Percentiles rank a stretch among this genome's conserved stretches.
Evolutionary conservation across 2,329 filamentous ascomycete genomes (phyloP).

Genomic region (Chalara sp.): DNA sequence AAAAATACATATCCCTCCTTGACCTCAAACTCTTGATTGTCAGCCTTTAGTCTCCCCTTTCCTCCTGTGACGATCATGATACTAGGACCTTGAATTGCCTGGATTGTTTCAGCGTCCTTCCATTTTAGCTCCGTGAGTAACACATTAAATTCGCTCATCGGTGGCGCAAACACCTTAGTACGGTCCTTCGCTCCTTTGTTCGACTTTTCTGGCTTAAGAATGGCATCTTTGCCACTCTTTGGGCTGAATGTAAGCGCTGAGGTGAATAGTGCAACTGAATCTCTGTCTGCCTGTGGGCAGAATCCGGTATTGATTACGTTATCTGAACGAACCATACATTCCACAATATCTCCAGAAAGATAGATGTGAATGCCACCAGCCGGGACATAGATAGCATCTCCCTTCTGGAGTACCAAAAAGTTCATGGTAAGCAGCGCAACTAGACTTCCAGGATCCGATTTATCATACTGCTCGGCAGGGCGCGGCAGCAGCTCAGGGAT

Average conservation of each 20-base stretch:
- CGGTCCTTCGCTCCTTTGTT: conserved; percentile 49
- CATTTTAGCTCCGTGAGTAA: conserved; percentile 48
- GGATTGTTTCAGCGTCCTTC: conserved; percentile 52
- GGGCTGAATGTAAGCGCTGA: conserved; percentile 57
- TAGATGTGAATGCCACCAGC: conserved; percentile 97
- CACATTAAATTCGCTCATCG: conserved; percentile 67
- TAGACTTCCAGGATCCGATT: conserved; percentile 57
- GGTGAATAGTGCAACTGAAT: conserved; percentile 58
- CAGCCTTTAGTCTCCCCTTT: conserved; percentile 46
- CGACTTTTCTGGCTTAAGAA: conserved; percentile 43
- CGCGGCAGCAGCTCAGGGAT: conserved; percentile 59
- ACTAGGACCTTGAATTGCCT: conserved; percentile 50
- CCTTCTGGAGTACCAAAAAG: conserved; percentile 57
- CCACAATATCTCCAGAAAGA: conserved; percentile 84
- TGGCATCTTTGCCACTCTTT: conserved; percentile 49
- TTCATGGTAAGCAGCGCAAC: conserved; percentile 72
- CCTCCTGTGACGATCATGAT: conserved; percentile 58
- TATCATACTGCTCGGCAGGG: conserved; percentile 56
- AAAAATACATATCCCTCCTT: conserved; percentile 61
- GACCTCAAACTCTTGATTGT: conserved; percentile 45
- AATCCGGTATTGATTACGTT: conserved; percentile 76
- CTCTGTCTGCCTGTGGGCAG: conserved; percentile 58
- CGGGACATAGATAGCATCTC: conserved; percentile 87
- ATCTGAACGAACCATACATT: conserved; percentile 98
- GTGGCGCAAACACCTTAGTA: conserved; percentile 58